A percentile compares a stretch with the other conserved stretches of the same genome.
These are phyloP conservation scores for Teunomyces atbi DNA, from an alignment of 805 yeast genomes.

Conservation along the genomic window DNA sequence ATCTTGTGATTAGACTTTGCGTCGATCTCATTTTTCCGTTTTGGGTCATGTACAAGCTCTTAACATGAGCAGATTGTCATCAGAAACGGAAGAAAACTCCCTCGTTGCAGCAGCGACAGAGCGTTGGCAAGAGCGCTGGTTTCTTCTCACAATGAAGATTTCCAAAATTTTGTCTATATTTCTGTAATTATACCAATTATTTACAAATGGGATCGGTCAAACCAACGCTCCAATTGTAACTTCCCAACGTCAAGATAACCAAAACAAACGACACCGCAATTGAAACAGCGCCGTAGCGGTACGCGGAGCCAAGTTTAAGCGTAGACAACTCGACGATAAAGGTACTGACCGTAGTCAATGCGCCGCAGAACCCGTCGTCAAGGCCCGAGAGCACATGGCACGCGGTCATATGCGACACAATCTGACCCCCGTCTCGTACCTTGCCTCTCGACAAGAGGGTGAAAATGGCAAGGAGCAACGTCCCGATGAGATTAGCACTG, in stretches of 20 bases:
- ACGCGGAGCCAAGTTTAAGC: constrained; percentile 30
- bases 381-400: constrained; percentile 58
- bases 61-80: too few species aligned
- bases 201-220: constrained; percentile 7
- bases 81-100: too few species aligned
- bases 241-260: constrained; percentile 62
- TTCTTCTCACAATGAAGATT: too few species aligned
- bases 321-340: constrained; percentile 64
- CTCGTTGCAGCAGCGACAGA: too few species aligned
- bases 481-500: constrained; percentile 29
- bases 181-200: not conserved
- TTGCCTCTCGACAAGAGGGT: constrained; percentile 47
- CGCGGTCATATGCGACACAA: constrained; percentile 30
- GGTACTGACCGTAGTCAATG: constrained; percentile 73
- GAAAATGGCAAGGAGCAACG: constrained; percentile 40
- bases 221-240: constrained; percentile 69
- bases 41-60: not conserved
- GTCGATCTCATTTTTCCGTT: too few species aligned
- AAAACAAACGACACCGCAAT: constrained; percentile 47
- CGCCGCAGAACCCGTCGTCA: constrained; percentile 68
- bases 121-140: too few species aligned
- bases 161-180: too few species aligned
- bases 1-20: too few species aligned
- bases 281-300: constrained; percentile 51
- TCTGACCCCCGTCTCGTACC: constrained; percentile 13